Evolutionary conservation across 164 flowering plant genomes (phyloP), one percentile per base, ranked within the genome.

Genomic region (Stephania japonica): DNA sequence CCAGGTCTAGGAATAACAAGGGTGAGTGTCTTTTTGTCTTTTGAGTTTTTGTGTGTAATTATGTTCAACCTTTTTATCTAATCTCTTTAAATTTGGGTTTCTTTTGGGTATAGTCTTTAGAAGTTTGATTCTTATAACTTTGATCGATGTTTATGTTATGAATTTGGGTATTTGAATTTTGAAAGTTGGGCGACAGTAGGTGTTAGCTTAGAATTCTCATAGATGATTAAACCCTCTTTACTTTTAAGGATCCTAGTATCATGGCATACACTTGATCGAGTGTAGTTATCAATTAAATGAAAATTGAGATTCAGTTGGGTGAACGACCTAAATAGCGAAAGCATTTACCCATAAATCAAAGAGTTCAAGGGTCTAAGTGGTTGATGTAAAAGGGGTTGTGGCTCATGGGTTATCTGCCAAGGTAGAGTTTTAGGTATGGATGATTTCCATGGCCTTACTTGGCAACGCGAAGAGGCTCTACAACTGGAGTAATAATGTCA

Each of bases 1-100:
- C 75, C 38, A 75, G 70, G 70, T 70, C 65, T n/a, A 78, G 68
- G 49, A 78, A 78, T 62, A 78, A 78, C 47, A 74, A 27, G 72
- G 77, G 78, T 67, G 41, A 5, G 65, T 32, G 38, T 32, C 38
- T 32, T 32, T 32, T 32, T 32, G 38, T 32, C 4, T 25, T 12
- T 19, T 16, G 62, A 5, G 1, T 38, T 24, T 23, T 72, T 16
- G 10, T 14, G 25, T 38, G 6, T 63, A 63, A 26, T 72, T 63
- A n/a, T 72, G 69, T 32, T 25, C 18, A 42, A 66, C 19, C 14
- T 32, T 19, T 6, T 19, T 42, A 19, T 68, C 50, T 42, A 19
- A 19, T 68, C 50, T 5, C n/a, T 4, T 41, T 41, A 56, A 56
- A 19, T n/a, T 56, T n/a, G 6, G 62, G 62, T 5, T 19, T n/a